Evolutionary conservation across 805 yeast species (phyloP), one percentile per base, ranked within the genome.

Genomic region (Pichia nakasei): DNA sequence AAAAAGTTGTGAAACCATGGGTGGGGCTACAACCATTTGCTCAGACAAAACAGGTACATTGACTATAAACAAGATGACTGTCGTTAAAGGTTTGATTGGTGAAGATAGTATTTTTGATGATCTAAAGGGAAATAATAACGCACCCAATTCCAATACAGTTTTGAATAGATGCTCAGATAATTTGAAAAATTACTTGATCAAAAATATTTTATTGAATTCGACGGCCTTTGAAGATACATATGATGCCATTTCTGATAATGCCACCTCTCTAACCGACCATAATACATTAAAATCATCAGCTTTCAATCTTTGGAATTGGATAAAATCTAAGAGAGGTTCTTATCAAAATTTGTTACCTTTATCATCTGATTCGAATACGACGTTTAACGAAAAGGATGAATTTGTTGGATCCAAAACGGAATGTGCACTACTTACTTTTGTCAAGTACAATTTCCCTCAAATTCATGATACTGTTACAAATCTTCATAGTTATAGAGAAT

Each of bases 1-100:
- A 52, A 82, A 81, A 57, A 82, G 95, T 38, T 93, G 98, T 73
- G 99, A 93, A 65, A 93, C 96, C 17, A 91, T 93, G 97, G 98
- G 99, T 36, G 87, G 95, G 38, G 98, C 97, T 2, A 93, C 97
- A 13, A 93, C 96, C 4, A 73, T 93, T 41, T 93, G 98, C 64
- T 88, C 97, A 0, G 98, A 93, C 67, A 91, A 93, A 63, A 93
- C 98, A 1, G 98, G 98, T 47, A 93, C 99, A 12, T 72, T 93
- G 45, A 93, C 99, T 2, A 95, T 88, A 61, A 93, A 93, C 62
- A 73, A 72, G 56, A 93, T 93, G 99, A 76, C 87, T 33, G 88
- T 93, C 6, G 96, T 88, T 11, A 75, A 73, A 44, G 95, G 93
- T 3, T 66, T 75, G 22, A 57, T 88, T 27, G 94, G 93, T 9